Evolutionary conservation across 345 rosid genomes (phyloP), one percentile per base, ranked within the genome.

Genomic region (Stellera chamaejasme): DNA sequence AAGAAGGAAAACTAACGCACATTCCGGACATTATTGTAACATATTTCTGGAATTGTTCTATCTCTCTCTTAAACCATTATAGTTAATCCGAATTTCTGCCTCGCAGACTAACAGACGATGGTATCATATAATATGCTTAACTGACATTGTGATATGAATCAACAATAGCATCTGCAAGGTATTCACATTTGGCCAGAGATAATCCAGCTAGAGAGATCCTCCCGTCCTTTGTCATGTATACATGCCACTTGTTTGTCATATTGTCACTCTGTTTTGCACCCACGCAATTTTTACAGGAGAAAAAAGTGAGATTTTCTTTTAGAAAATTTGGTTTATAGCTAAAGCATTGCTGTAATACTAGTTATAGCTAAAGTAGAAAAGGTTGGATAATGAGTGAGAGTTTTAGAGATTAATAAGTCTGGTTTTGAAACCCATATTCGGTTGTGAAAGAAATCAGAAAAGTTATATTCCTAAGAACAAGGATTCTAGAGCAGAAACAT

Each of bases 171-270:
- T 89, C 97, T 0, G 97, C 96, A 49, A 88, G 97, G 69, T 86
- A 81, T 56, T 93, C 90, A 42, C 97, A 93, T 74, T 93, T 93
- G 19, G 94, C 99, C 76, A 93, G 64, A 50, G 87, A 79, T 51
- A 93, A 70, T 63, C 99, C 97, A 0, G 97, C 99, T 63, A 93
- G 58, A 8, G 97, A 88, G 68, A 93, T 93, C 41, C 97, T 82
- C 69, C 99, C 99, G 6, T 88, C 99, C 79, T 86, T 86, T 4
- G 97, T 86, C 97, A 93, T 82, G 82, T 86, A 93, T 13, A 93
- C 69, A 52, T 82, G 99, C 97, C 99, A 93, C 68, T 88, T 88
- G 68, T 75, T 61, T 15, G 91, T 86, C 98, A 92, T 93, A 59
- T 86, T 84, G 10, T 93, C 97, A 4, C 89, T 84, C 97, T 83